These are phyloP conservation scores for Pseudogymnoascus pannorum DNA, from an alignment of 2,329 filamentous ascomycete species.

Conservation along the genomic window DNA sequence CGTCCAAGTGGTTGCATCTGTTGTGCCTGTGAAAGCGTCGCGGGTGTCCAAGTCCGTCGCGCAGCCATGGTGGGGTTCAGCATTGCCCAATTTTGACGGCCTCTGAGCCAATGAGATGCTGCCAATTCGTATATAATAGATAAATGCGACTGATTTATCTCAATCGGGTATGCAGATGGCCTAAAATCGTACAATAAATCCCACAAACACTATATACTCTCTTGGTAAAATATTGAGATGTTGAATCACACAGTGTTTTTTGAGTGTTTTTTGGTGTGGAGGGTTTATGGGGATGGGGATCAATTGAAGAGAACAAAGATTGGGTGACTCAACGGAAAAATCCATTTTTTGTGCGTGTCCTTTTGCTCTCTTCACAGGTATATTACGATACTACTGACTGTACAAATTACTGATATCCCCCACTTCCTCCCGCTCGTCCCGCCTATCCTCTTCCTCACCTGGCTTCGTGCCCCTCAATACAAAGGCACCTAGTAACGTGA, in stretches of 20 bases:
- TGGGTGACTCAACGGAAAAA: slow-evolving; percentile 9
- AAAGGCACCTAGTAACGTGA: slow-evolving; percentile 1
- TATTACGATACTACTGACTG: neutral
- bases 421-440: slow-evolving; percentile 1
- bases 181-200: neutral
- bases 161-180: neutral
- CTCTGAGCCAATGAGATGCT: slow-evolving; percentile 6
- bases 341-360: slow-evolving; percentile 8
- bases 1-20: slow-evolving; percentile 1
- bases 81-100: slow-evolving; percentile 1
- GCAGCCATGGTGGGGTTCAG: slow-evolving; percentile 10
- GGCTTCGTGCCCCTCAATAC: neutral
- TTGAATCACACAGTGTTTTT: neutral
- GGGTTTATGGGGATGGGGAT: neutral
- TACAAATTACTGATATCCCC: slow-evolving; percentile 5
- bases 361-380: neutral
- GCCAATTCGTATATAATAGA: neutral
- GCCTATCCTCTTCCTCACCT: neutral
- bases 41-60: slow-evolving; percentile 10
- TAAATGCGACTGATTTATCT: slow-evolving; percentile 1
- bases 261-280: neutral
- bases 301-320: neutral
- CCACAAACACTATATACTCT: neutral
- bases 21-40: slow-evolving; percentile 1
- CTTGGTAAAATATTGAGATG: slow-evolving; percentile 2